Evolutionary conservation across 805 yeast species (phyloP), one percentile per base, ranked within the genome.

Genomic region (Nakazawaea pomicola): DNA sequence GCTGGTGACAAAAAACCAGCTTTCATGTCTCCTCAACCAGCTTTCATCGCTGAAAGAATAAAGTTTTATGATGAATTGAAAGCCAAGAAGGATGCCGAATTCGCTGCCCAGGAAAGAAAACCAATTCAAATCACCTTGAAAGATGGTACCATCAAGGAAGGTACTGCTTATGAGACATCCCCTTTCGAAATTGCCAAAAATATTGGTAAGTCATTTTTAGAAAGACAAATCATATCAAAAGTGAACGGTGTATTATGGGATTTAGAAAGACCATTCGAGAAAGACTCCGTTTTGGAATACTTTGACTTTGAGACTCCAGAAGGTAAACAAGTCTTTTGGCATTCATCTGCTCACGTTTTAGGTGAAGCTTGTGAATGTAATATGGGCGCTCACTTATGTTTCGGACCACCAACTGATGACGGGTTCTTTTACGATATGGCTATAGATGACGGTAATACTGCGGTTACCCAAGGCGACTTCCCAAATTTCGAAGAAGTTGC

Each of bases 311-410:
- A 88, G 29, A 73, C 87, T 46, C 85, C 85, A n/a, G 97, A 90
- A 57, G 99, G 98, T 64, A 87, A 83, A 61, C 79, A 80, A 50
- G 98, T 91, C 27, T 93, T 93, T 68, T 93, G 99, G 99, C 99
- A 93, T 64, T 93, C 99, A 2, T 84, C 96, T 51, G 99, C 99
- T 40, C 99, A 93, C 67, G 91, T 93, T 41, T 70, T 93, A 54
- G 99, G 99, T 67, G 99, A 93, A 70, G 91, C 97, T 36, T 85
- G 96, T 70, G 99, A 93, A 69, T 83, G 96, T 63, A 93, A 88
- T 64, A 72, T 83, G 61, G 98, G 97, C 52, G 95, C 95, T 50
- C 96, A 91, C 62, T 78, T 93, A 50, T 80, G 87, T 62, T 70
- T 80, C 49, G 99, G 99, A 51, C 99, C 99, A 24, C 99, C 99